phyloP scores from a whole-genome alignment of 805 yeast genomes.

The Torulaspora delbrueckii region DNA sequence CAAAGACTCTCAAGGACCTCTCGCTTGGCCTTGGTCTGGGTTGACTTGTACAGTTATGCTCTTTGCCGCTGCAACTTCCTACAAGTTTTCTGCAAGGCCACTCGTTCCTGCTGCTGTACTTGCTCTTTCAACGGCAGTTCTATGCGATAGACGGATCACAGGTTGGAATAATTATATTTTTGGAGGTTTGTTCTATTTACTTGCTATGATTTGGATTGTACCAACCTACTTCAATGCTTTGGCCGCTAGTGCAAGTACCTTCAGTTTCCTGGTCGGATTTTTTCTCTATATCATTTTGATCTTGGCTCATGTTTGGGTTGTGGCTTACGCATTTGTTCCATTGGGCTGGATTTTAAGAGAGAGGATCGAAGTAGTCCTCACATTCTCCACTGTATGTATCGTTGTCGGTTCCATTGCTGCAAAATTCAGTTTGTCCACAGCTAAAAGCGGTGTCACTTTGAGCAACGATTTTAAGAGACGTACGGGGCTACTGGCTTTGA shows the following conservation, averaged over 20 bases:
- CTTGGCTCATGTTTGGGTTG: constrained; percentile 91
- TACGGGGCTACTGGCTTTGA: constrained; percentile 16
- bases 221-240: constrained; percentile 61
- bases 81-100: constrained; percentile 20
- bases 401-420: constrained; percentile 45
- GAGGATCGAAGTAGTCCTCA: constrained; percentile 72
- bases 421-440: not conserved
- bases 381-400: constrained; percentile 48
- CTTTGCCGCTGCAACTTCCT: constrained; percentile 44
- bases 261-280: constrained; percentile 47
- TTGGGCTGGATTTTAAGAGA: constrained; percentile 86
- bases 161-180: constrained; percentile 37
- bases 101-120: constrained; percentile 26
- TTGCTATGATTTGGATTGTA: constrained; percentile 55
- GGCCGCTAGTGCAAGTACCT: constrained; percentile 51
- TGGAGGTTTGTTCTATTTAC: constrained; percentile 69
- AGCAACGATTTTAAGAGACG: constrained; percentile 17
- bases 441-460: not conserved
- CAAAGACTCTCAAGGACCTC: constrained; percentile 77
- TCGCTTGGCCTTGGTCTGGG: constrained; percentile 61
- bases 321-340: constrained; percentile 97
- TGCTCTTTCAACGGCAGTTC: constrained; percentile 29
- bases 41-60: constrained; percentile 56
- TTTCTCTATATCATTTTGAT: constrained; percentile 50
- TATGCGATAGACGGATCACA: constrained; percentile 19